Base-by-base conservation (phyloP, 176 grass and related monocot species). In the Carex pumila region DNA sequence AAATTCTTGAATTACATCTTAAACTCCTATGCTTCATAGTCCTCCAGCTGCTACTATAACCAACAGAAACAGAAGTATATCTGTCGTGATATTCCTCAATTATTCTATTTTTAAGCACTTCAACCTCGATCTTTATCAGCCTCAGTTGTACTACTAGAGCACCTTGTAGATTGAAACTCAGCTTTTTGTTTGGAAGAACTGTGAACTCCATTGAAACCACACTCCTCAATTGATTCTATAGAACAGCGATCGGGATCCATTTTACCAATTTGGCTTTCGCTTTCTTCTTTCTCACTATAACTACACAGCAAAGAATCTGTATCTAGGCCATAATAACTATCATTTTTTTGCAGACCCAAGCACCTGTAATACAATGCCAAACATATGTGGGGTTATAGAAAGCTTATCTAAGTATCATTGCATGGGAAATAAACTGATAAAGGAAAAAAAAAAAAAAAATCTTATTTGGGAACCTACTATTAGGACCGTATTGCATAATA, bases 151-250 rank as follows among this genome's bases (percentile, higher is more conserved):
- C 65, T 68, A 68, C 65, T 37, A 68, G 32, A 36, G 5, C 13
- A 37, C 65, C 13, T 17, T 37, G 65, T 17, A 17, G 65, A 68
- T 37, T 68, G 65, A 37, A 39, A 68, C 32, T 68, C 13, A 0
- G 32, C 31, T 18, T 37, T 37, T 68, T 37, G 65, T 15, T 68
- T 6, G 12, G 31, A 37, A 5, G 65, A 71, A 50, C 71, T 31
- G 68, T 57, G 61, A n/a, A 31, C 79, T 85, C 84, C 87, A 82
- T 94, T 90, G 71, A 88, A 92, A 88, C 60, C 81, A 32, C 43
- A 21, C 61, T 86, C 79, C 71, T 90, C 81, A 22, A 80, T 60
- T 31, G 85, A 97, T 89, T 84, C 86, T 89, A 73, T 82, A 87
- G 89, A 92, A 92, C 66, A 65, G 30, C 36, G 65, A 85, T 85